Base-by-base conservation (phyloP, 108 stramenopile genomes). In the Schizochytrium sp. region DNA sequence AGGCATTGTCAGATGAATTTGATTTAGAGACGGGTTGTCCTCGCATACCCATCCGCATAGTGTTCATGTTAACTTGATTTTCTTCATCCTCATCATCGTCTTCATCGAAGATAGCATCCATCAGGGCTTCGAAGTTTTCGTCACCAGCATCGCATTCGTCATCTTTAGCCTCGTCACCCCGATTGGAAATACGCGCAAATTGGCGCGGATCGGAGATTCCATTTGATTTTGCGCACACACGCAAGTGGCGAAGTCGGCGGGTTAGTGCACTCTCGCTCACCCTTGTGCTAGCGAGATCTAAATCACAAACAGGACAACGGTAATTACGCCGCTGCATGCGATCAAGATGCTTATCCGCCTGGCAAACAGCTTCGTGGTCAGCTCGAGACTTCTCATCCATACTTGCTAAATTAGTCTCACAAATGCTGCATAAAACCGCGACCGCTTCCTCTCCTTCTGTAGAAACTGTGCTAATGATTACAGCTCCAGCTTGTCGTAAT, bases 281-380 rank as follows among this genome's bases (percentile, higher is more conserved):
- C 10, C 10, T n/a, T 40, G 76, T 5, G 13, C 50, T 55, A 13
- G 5, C 1, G 10, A 55, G 76, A 28, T 83, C 76, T 10, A 83
- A n/a, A 10, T 55, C 76, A 53, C 76, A 83, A 7, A 49, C 55
- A 10, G 47, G 76, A 40, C 76, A 83, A 10, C 50, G n/a, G 28
- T 83, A 83, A 28, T 83, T 83, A 10, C 76, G 47, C 47, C 76
- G 45, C 76, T 83, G 76, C 76, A 83, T 83, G 7, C 76, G 76
- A 40, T 83, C 76, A n/a, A 83, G 47, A 5, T 12, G 17, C 15
- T 47, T n/a, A 53, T 83, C 76, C 40, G 49, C 76, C 28, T 28
- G 12, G 1, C 76, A 83, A 47, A 83, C 76, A 40, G 38, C n/a
- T 10, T 55, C 53, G 47, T 83, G 76, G 42, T 7, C 64, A 28